Evolutionary conservation across 805 yeast species (phyloP).

Genomic region (Candida pini): DNA sequence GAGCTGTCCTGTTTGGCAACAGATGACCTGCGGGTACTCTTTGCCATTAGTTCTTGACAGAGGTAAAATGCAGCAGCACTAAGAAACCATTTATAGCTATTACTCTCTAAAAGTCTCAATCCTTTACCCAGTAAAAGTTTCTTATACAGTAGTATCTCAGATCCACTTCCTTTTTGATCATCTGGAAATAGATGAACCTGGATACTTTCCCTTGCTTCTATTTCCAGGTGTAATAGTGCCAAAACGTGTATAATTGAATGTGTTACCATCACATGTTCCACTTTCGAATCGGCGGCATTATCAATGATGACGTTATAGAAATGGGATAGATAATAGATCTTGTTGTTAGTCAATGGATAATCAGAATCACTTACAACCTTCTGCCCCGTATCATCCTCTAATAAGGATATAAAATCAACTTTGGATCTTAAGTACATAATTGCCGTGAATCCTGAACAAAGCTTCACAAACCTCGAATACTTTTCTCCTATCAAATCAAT

Average conservation of each 20-base stretch:
- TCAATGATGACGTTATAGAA: conserved; percentile 14
- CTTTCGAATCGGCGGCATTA: conserved; percentile 8
- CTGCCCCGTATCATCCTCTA: conserved; percentile 13
- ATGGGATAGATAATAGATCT: conserved; percentile 11
- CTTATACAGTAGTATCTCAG: conserved; percentile 9
- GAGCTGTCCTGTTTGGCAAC: too few species aligned
- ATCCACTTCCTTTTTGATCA: conserved; percentile 3
- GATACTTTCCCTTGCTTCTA: conserved; percentile 18
- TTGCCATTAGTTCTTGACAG: conserved; percentile 15
- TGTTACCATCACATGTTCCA: conserved; percentile 22
- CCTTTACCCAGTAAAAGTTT: conserved; percentile 12
- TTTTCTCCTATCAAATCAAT: conserved; percentile 10
- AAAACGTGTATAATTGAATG: conserved; percentile 27
- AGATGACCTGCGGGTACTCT: too few species aligned
- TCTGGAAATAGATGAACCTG: conserved; percentile 1
- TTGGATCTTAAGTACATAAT: conserved; percentile 24
- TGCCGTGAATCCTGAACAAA: conserved; percentile 16
- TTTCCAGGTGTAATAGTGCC: conserved; percentile 23
- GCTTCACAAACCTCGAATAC: conserved; percentile 11
- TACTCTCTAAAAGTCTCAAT: conserved; percentile 12
- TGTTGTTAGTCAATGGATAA: conserved; percentile 17
- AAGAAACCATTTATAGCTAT: conserved; percentile 25
- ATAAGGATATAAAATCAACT: conserved; percentile 24
- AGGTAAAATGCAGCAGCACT: conserved; percentile 25
- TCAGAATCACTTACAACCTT: conserved; percentile 5